Conservation (phyloP, 192 early-diverging fungal species). For the Thoreauomyces humboldtii region DNA sequence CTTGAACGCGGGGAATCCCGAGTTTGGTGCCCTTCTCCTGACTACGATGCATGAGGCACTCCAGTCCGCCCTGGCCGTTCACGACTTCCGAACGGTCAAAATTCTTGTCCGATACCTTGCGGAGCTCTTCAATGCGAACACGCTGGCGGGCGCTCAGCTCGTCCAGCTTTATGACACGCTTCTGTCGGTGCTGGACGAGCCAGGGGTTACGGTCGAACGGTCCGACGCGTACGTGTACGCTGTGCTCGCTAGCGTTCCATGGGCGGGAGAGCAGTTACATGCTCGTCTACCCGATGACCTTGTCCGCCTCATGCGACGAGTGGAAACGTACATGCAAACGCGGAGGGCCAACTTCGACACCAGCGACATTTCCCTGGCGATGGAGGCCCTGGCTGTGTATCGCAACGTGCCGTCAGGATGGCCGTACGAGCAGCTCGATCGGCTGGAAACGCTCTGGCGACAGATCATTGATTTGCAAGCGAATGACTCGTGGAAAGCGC, state of each 20-base stretch:
- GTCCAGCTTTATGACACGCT: conserved; percentile 66
- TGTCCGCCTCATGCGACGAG: conserved; percentile 19
- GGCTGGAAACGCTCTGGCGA: conserved; percentile 42
- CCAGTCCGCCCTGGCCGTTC: conserved; percentile 50
- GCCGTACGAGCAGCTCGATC: conserved; percentile 38
- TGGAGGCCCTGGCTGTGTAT: conserved; percentile 36
- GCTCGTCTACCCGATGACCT: conserved; percentile 51
- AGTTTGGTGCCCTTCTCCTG: conserved; percentile 66
- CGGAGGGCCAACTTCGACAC: conserved; percentile 14
- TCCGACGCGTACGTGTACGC: conserved; percentile 73
- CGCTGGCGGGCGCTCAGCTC: conserved; percentile 65
- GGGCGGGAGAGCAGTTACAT: conserved; percentile 50
- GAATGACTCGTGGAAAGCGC: conserved; percentile 29
- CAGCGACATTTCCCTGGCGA: conserved; percentile 29
- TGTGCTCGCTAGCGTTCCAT: conserved; percentile 78
- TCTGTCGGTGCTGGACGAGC: conserved; percentile 54
- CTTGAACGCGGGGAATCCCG: conserved; percentile 71
- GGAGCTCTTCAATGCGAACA: conserved; percentile 67
- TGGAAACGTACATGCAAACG: conserved; percentile 38
- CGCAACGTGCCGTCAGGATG: conserved; percentile 30
- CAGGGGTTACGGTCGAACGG: conserved; percentile 43
- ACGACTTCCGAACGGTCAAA: conserved; percentile 73
- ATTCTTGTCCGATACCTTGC: conserved; percentile 47
- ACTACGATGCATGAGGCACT: conserved; percentile 52
- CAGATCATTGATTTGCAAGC: conserved; percentile 31